Percentiles rank a stretch among this genome's conserved stretches.
These are phyloP conservation scores for Auriscalpium microsporum DNA, from an alignment of 768 basidiomycete species.

Conservation along the genomic window DNA sequence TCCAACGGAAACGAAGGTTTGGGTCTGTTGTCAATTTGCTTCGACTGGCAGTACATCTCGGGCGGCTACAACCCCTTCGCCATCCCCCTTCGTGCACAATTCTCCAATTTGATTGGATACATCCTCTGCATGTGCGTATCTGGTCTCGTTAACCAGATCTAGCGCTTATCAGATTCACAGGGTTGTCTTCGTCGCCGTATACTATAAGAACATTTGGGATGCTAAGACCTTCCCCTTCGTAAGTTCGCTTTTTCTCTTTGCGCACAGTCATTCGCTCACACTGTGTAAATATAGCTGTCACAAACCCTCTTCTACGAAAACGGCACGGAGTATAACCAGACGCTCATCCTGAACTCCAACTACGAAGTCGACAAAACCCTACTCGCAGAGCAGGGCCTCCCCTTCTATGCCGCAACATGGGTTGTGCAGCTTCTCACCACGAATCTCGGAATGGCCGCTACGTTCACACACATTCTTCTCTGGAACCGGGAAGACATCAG, in stretches of 20 bases:
- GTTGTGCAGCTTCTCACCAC: slow-evolving; percentile 34
- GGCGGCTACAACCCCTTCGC: slow-evolving; percentile 35
- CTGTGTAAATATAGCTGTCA: slow-evolving; percentile 10
- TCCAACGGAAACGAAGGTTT: slow-evolving; percentile 20
- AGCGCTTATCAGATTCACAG: slow-evolving; percentile 1
- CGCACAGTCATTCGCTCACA: background rate
- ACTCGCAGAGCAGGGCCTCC: slow-evolving; percentile 34
- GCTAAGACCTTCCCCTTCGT: slow-evolving; percentile 15
- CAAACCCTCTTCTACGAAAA: slow-evolving; percentile 19
- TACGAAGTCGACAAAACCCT: slow-evolving; percentile 34
- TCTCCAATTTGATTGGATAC: slow-evolving; percentile 42
- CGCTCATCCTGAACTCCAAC: slow-evolving; percentile 26
- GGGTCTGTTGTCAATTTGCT: slow-evolving; percentile 18
- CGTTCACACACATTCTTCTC: slow-evolving; percentile 38
- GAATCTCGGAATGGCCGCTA: slow-evolving; percentile 41
- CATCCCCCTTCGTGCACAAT: slow-evolving; percentile 45
- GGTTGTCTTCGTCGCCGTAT: slow-evolving; percentile 20
- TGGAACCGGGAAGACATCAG: slow-evolving; percentile 37
- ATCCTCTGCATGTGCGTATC: slow-evolving; percentile 40
- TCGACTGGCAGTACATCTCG: slow-evolving; percentile 23
- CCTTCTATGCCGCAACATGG: slow-evolving; percentile 41
- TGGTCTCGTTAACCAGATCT: background rate
- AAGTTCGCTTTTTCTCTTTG: too few species aligned
- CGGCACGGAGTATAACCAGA: slow-evolving; percentile 18
- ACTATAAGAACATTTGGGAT: slow-evolving; percentile 20